These are phyloP conservation scores for Neurospora crassa DNA, from an alignment of 2,329 filamentous ascomycete species.

Conservation along the genomic window DNA sequence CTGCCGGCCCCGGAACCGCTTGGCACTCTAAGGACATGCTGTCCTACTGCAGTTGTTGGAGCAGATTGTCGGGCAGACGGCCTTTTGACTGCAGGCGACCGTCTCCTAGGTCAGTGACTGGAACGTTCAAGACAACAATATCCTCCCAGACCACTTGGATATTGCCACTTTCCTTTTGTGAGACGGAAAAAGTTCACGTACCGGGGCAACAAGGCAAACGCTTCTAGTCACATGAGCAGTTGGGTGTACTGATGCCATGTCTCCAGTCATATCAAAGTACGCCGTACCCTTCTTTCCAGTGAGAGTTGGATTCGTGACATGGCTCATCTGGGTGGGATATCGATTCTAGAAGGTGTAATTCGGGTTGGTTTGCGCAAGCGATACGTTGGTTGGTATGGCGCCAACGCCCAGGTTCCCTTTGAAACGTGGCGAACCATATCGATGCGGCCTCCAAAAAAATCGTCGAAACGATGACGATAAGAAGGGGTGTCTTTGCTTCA, in stretches of 20 bases:
- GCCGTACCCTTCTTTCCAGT: neutral
- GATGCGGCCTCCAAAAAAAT: neutral
- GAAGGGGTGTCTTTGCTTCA: neutral
- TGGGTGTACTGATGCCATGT: neutral
- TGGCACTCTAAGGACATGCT: neutral
- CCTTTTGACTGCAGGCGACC: neutral
- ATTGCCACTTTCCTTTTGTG: neutral
- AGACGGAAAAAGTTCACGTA: neutral
- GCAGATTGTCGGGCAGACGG: neutral
- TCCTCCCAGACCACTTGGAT: neutral
- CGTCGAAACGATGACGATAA: neutral
- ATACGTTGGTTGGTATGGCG: neutral
- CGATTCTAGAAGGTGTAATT: neutral
- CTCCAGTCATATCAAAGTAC: neutral
- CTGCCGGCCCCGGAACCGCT: neutral
- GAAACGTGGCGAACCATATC: neutral
- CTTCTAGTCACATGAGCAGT: neutral
- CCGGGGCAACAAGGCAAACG: neutral
- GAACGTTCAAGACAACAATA: neutral
- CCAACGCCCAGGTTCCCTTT: neutral
- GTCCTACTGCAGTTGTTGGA: neutral
- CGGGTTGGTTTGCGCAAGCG: neutral
- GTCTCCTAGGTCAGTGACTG: neutral
- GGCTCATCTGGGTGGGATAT: neutral
- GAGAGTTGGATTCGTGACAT: neutral